These are phyloP conservation scores for Fusarium graminum DNA, from an alignment of 2,329 filamentous ascomycete species.

Conservation along the genomic window DNA sequence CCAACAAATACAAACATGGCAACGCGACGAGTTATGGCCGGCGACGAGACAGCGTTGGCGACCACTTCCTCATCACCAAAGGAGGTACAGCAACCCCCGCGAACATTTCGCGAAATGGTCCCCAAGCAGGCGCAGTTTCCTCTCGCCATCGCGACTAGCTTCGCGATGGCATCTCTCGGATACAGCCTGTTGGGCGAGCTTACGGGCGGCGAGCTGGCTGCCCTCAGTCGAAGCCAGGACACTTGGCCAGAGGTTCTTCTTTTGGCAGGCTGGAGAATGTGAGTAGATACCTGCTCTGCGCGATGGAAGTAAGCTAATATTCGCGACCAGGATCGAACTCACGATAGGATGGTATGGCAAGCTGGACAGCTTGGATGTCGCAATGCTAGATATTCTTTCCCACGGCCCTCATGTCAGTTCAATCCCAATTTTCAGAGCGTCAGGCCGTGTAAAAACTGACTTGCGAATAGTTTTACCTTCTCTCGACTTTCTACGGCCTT, in stretches of 20 bases:
- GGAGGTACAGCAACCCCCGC: conserved; percentile 22
- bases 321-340: conserved; percentile 69
- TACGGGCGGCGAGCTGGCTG: conserved; percentile 74
- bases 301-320: conserved; percentile 11
- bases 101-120: conserved; percentile 49
- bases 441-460: conserved; percentile 29
- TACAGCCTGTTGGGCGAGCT: conserved; percentile 72
- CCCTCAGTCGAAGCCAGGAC: conserved; percentile 73
- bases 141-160: conserved; percentile 65
- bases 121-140: conserved; percentile 65
- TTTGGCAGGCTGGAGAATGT: conserved; percentile 68
- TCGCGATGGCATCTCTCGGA: conserved; percentile 73
- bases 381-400: conserved; percentile 75
- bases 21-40: conserved; percentile 43
- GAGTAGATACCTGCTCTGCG: conserved; percentile 52
- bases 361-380: conserved; percentile 80
- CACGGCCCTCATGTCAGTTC: conserved; percentile 76
- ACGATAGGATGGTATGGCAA: conserved; percentile 78
- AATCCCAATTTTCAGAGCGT: conserved; percentile 15
- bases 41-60: conserved; percentile 37
- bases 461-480: conserved; percentile 73
- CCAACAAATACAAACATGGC: conserved; percentile 32
- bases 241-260: conserved; percentile 71
- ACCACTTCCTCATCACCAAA: conserved; percentile 29
- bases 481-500: conserved; percentile 82